These are phyloP conservation scores for Selaginella moellendorffii DNA, from an alignment of 75 land plant species.

Conservation along the genomic window DNA sequence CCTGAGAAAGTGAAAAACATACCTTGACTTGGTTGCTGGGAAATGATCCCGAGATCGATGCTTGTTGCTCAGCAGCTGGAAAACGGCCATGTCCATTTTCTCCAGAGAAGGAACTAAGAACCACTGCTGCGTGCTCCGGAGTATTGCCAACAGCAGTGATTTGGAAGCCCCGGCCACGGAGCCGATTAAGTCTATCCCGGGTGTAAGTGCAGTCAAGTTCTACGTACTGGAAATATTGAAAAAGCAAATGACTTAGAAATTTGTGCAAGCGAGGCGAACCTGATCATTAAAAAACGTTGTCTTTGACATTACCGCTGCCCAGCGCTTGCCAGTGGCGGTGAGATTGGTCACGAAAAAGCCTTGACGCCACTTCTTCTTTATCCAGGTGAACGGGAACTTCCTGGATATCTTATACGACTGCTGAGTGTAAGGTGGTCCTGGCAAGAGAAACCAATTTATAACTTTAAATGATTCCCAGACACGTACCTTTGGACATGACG, in stretches of 20 bases:
- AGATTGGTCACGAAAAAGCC: not conserved
- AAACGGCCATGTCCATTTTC: too few species aligned
- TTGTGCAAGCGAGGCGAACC: too few species aligned
- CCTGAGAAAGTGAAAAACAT: not conserved
- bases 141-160: not conserved
- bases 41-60: not conserved
- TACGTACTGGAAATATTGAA: not conserved
- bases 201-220: not conserved
- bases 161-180: not conserved
- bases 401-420: not conserved
- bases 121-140: not conserved
- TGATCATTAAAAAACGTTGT: too few species aligned
- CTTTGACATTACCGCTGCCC: too few species aligned
- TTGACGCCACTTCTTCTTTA: not conserved
- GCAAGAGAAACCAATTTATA: not conserved
- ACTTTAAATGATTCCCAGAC: too few species aligned
- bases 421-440: not conserved
- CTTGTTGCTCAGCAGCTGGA: not conserved
- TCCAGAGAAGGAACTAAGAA: not conserved
- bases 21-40: not conserved
- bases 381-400: not conserved
- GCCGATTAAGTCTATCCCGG: not conserved
- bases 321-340: not conserved
- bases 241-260: too few species aligned
- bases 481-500: not conserved